These are phyloP conservation scores for Phaseolus lunatus DNA, from an alignment of 306 rosid genomes.

Conservation along the genomic window DNA sequence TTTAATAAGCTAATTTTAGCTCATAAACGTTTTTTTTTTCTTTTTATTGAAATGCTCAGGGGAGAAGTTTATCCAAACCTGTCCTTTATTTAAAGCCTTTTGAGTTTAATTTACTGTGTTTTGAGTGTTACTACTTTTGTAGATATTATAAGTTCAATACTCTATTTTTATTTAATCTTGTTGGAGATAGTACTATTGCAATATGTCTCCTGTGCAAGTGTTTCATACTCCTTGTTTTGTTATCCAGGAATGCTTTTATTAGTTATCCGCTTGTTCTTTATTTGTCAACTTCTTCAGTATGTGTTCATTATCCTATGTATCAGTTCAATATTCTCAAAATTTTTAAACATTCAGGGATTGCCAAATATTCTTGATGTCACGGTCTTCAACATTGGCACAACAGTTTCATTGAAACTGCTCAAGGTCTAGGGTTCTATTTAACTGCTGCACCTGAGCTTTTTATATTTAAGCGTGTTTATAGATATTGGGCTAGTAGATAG, in stretches of 20 bases:
- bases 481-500: slow-evolving; percentile 60
- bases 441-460: slow-evolving; percentile 52
- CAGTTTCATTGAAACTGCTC: slow-evolving; percentile 48
- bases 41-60: neutral
- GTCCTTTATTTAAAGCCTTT: neutral
- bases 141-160: neutral
- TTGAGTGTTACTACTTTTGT: neutral
- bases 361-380: slow-evolving; percentile 48
- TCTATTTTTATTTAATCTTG: slow-evolving; percentile 4
- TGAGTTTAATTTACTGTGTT: neutral
- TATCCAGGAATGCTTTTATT: neutral
- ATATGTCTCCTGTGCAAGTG: neutral
- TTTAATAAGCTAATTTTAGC: neutral
- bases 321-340: slow-evolving; percentile 23
- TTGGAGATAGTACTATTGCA: neutral
- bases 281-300: neutral
- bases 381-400: slow-evolving; percentile 8
- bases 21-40: too few species aligned
- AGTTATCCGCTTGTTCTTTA: neutral
- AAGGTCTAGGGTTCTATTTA: slow-evolving; percentile 49
- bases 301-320: slow-evolving; percentile 6
- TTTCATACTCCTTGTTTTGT: neutral
- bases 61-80: neutral
- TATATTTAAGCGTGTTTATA: slow-evolving; percentile 58
- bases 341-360: slow-evolving; percentile 58